Percentiles rank a stretch among this genome's conserved stretches.
Evolutionary conservation across 179 eudicot species (phyloP).

Genomic region (Monotropa hypopitys): DNA sequence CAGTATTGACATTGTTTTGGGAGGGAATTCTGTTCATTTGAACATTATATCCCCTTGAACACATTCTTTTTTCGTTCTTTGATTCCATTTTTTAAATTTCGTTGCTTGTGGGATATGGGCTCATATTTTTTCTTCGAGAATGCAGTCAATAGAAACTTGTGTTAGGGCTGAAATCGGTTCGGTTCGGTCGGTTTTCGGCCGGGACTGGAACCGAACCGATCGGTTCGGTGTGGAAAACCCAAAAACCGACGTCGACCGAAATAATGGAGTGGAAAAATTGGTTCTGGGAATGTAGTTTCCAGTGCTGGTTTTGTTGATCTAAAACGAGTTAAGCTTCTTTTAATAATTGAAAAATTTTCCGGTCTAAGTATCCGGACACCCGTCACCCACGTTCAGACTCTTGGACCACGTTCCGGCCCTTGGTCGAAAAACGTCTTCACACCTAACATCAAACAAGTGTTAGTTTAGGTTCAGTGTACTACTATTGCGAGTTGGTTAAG

Average conservation of each 20-base stretch:
- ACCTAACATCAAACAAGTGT: background rate
- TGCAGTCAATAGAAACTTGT: constrained; percentile 1
- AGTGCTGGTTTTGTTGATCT: too few relatives aligned
- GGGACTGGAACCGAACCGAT: too few relatives aligned
- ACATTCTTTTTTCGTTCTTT: background rate
- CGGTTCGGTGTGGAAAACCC: background rate
- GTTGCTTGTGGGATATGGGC: background rate
- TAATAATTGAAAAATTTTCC: too few relatives aligned
- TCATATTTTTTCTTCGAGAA: background rate
- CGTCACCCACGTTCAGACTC: too few relatives aligned
- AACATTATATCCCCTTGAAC: background rate
- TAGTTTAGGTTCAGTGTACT: background rate
- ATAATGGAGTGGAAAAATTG: too few relatives aligned
- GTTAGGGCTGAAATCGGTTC: too few relatives aligned
- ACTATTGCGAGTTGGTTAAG: background rate
- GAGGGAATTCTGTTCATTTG: background rate
- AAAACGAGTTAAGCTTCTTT: too few relatives aligned
- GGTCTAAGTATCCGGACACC: too few relatives aligned
- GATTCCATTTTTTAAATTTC: background rate
- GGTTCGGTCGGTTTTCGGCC: background rate
- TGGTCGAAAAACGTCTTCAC: too few relatives aligned
- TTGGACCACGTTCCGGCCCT: background rate
- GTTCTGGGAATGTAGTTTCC: too few relatives aligned
- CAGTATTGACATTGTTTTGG: background rate
- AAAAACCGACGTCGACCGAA: too few relatives aligned